Base-by-base conservation (phyloP, 768 basidiomycete species). In the Mrakia frigida region DNA sequence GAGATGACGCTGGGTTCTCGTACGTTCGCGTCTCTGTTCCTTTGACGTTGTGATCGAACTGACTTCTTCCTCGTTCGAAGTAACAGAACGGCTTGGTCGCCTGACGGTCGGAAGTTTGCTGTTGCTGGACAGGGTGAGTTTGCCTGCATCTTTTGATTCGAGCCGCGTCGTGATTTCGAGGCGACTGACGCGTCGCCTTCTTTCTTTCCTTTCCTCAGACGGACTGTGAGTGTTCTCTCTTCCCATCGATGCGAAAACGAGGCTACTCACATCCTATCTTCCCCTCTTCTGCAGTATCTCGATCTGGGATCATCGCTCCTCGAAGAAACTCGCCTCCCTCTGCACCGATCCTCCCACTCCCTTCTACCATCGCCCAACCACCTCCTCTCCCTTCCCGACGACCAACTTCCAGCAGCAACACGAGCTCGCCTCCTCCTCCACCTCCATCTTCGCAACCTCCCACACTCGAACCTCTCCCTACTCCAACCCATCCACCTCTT, bases 281-380 rank as follows among this genome's bases (percentile, higher is more conserved):
- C 43, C 43, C 18, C 56, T 56, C 9, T 56, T 6, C 56, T 28
- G 25, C 56, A 56, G 56, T 11, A 37, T 75, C 21, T 70, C 74
- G 5, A 67, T 75, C 56, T 75, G 74, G 74, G 74, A 75, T 39
- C 74, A 75, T 39, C 74, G 74, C 13, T 75, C 74, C 1, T 75
- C 74, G 21, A 46, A 59, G 43, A 70, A 70, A 31, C 70, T 75
- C 39, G 67, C 74, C 37, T 60, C 67, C 3, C 60, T 75, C 37
- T 28, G 37, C 28, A 75, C 74, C 52, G 56, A 43, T 6, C 73
- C 73, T 25, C 31, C 63, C 16, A 7, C 43, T 10, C 13, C 41
- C 6, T 52, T 39, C 43, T n/a, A 6, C 31, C 31, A 35, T 16
- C 10, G 43, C 9, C 28, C 61, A 21, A 50, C 23, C 39, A 35